Percentiles rank a stretch among this genome's conserved stretches.
Conservation (phyloP, 495 filamentous ascomycete species). For the Penicillium malachiteum region DNA sequence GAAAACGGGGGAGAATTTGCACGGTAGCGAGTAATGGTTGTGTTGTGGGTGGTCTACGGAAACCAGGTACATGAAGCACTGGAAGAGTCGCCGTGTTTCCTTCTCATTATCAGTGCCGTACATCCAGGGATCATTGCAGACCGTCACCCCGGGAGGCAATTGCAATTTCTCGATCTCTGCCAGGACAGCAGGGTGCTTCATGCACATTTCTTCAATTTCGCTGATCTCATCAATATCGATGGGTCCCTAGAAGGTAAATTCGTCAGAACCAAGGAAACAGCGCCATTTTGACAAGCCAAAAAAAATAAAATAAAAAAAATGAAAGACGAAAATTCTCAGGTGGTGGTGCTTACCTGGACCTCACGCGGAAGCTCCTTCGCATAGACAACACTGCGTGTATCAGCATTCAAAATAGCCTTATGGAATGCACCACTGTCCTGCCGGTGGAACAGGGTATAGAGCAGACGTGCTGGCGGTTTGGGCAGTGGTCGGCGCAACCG, state of each 20-base stretch:
- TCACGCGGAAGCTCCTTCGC: constrained; percentile 40
- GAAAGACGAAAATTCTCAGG: not conserved
- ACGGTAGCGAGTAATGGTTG: constrained; percentile 79
- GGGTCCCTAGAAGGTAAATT: constrained; percentile 26
- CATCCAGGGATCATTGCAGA: constrained; percentile 50
- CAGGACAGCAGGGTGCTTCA: constrained; percentile 39
- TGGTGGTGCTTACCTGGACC: constrained; percentile 32
- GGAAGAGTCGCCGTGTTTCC: constrained; percentile 41
- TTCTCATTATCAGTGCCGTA: constrained; percentile 40
- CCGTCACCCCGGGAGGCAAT: constrained; percentile 37
- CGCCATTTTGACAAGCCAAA: not conserved
- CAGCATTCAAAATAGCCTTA: constrained; percentile 39
- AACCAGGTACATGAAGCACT: constrained; percentile 48
- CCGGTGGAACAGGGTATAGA: constrained; percentile 44
- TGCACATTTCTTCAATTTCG: constrained; percentile 41
- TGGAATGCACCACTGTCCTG: constrained; percentile 39
- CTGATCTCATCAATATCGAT: constrained; percentile 43
- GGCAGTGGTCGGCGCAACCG: constrained; percentile 34
- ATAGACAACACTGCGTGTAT: constrained; percentile 31
- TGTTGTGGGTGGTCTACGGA: constrained; percentile 42
- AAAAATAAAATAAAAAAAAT: not conserved
- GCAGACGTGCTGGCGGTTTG: constrained; percentile 30
- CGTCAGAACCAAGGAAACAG: constrained; percentile 8
- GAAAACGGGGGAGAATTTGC: constrained; percentile 76
- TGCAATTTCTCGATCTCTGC: constrained; percentile 45